Base-by-base conservation (phyloP, 2,329 filamentous ascomycete genomes). In the Fusarium miscanthi region DNA sequence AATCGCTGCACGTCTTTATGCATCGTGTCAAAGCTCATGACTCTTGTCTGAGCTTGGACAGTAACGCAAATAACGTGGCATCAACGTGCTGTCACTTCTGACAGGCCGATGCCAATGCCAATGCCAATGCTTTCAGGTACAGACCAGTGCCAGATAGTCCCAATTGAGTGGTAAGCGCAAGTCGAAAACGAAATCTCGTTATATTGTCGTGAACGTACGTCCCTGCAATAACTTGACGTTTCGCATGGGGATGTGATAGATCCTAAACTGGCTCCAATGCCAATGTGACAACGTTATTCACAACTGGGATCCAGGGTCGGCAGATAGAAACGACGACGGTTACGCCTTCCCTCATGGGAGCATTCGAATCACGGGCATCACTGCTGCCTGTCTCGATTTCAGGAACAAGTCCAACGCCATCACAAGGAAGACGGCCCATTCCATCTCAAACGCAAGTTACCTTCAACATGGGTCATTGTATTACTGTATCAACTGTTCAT, bases 271-370 rank as follows among this genome's bases (percentile, higher is more conserved):
- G 37, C 35, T 70, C 51, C 41, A 56, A 57, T 42, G 25, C 51
- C 35, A 54, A 57, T 37, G 41, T 57, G 31, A 48, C 40, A 64
- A 56, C 52, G 45, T 63, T 38, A 48, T 64, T 38, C 27, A 45
- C 43, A 59, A 43, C 73, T 42, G 41, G 69, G 73, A 71, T 75
- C 69, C 41, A 53, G 73, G 71, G 42, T 73, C 31, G 40, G 48
- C 58, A 66, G 54, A 63, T 74, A 64, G 61, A 72, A 57, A 70
- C 57, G 60, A 66, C 59, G 43, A 51, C 43, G 23, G 52, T 51
- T 57, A 43, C 42, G 60, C 38, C 49, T 60, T 51, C 53, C 41
- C 65, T 40, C 33, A 42, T 30, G 45, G 60, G 30, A 52, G 43
- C 23, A 27, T 51, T 37, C 43, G 19, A 33, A 49, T 61, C 59